Conservation (phyloP, 140 eudicot species). For the Flaveria floridana region DNA sequence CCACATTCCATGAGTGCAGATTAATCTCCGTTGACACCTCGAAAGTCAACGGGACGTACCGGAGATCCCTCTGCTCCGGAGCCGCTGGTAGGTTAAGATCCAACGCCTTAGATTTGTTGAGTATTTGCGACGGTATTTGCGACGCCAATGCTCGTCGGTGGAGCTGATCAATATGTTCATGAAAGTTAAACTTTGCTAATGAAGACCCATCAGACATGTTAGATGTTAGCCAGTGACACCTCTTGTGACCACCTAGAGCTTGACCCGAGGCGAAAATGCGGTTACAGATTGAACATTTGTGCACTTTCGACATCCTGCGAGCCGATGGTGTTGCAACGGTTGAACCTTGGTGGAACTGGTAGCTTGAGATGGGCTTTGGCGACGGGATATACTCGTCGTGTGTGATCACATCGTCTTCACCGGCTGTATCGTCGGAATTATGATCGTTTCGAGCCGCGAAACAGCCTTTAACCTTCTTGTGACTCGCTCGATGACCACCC, state of each 20-base stretch:
- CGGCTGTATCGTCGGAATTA: constrained; percentile 32
- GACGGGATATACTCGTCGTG: constrained; percentile 50
- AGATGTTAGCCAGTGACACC: constrained; percentile 93
- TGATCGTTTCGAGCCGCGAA: constrained; percentile 75
- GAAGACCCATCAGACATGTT: constrained; percentile 49
- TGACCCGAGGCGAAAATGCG: constrained; percentile 76
- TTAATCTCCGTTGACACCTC: constrained; percentile 71
- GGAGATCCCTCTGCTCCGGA: constrained; percentile 40
- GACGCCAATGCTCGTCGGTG: constrained; percentile 38
- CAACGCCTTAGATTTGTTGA: constrained; percentile 36
- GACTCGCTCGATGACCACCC: constrained; percentile 96
- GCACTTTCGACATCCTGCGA: constrained; percentile 65
- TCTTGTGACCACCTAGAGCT: constrained; percentile 90
- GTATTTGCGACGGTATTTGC: constrained; percentile 16
- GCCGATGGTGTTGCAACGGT: constrained; percentile 35
- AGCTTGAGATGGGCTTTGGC: constrained; percentile 44
- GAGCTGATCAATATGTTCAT: constrained; percentile 49
- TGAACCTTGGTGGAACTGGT: constrained; percentile 50
- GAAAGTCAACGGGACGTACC: constrained; percentile 45
- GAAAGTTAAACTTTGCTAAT: constrained; percentile 47
- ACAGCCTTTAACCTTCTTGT: constrained; percentile 94
- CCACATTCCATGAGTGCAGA: constrained; percentile 52
- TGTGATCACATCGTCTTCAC: constrained; percentile 48
- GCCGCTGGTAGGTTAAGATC: constrained; percentile 65
- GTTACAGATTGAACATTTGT: constrained; percentile 79